These are phyloP conservation scores for Yamadazyma endophytica DNA, from an alignment of 805 yeast species.

Conservation along the genomic window DNA sequence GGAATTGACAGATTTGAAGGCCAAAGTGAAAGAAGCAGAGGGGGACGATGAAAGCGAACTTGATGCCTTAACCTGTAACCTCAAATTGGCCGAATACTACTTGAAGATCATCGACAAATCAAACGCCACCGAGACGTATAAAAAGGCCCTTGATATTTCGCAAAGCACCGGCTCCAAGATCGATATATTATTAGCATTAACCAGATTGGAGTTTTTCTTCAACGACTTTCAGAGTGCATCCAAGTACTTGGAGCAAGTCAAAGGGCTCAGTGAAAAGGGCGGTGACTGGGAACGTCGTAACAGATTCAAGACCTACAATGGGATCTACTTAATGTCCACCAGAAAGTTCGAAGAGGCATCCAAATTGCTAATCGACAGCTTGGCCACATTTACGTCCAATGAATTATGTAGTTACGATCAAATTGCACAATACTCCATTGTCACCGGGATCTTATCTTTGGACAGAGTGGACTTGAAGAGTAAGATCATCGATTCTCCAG, in stretches of 20 bases:
- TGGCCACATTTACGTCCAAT: conserved; percentile 92
- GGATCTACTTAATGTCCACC: conserved; percentile 77
- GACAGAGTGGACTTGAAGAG: conserved; percentile 80
- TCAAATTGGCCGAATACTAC: conserved; percentile 82
- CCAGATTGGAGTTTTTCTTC: conserved; percentile 86
- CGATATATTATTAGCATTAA: conserved; percentile 75
- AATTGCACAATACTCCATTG: conserved; percentile 81
- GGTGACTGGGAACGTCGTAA: conserved; percentile 99
- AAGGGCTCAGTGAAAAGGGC: conserved; percentile 82
- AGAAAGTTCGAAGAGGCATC: conserved; percentile 87
- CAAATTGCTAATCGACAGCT: conserved; percentile 76
- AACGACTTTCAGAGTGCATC: conserved; percentile 69
- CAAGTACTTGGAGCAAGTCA: conserved; percentile 68
- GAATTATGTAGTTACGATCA: conserved; percentile 87
- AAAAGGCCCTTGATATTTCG: conserved; percentile 71
- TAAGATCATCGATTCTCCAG: conserved; percentile 90
- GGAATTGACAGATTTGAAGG: conserved; percentile 51
- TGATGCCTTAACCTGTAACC: conserved; percentile 73
- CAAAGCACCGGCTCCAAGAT: conserved; percentile 89
- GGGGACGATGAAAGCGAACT: conserved; percentile 82
- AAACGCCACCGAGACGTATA: conserved; percentile 63
- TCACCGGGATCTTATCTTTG: conserved; percentile 81
- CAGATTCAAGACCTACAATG: conserved; percentile 86
- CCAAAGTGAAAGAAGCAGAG: conserved; percentile 48
- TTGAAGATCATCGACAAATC: conserved; percentile 77